Conservation (phyloP, 1,284 basidiomycete genomes). For the Cystobasidium pallidum region DNA sequence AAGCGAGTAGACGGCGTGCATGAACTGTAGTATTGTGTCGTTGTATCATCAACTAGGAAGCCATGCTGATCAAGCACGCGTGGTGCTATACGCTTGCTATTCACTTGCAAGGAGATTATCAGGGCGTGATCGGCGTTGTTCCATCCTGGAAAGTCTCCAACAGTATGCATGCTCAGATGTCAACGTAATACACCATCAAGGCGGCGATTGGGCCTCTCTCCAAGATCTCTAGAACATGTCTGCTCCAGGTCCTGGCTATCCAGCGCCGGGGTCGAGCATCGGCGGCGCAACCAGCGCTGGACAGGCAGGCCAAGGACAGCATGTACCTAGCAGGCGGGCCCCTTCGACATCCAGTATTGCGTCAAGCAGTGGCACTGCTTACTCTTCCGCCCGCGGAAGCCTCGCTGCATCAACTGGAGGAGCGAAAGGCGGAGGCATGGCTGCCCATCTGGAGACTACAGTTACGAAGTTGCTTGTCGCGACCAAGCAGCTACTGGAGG, state of each 20-base stretch:
- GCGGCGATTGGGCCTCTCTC: background rate
- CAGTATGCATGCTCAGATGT: background rate
- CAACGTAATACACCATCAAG: background rate
- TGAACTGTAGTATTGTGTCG: no score
- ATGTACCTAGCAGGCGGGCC: conserved; percentile 25
- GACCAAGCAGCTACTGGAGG: conserved; percentile 89
- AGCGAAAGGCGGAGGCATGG: conserved; percentile 8
- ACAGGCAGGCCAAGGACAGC: conserved; percentile 18
- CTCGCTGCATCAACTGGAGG: background rate
- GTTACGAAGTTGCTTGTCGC: conserved; percentile 92
- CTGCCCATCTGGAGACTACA: conserved; percentile 73
- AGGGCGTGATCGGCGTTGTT: background rate
- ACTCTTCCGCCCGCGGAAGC: conserved; percentile 30
- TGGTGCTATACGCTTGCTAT: no score
- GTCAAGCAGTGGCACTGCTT: conserved; percentile 36
- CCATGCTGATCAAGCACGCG: background rate
- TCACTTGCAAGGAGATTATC: no score
- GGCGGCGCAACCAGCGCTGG: conserved; percentile 13
- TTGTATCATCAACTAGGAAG: background rate
- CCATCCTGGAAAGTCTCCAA: background rate
- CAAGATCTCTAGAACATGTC: conserved; percentile 6
- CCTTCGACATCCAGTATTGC: conserved; percentile 32
- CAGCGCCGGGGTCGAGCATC: conserved; percentile 6
- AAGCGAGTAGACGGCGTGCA: no score
- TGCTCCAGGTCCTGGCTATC: conserved; percentile 12